These are phyloP conservation scores for Apiotrichum siamense DNA, from an alignment of 1,284 basidiomycete species.

Conservation along the genomic window DNA sequence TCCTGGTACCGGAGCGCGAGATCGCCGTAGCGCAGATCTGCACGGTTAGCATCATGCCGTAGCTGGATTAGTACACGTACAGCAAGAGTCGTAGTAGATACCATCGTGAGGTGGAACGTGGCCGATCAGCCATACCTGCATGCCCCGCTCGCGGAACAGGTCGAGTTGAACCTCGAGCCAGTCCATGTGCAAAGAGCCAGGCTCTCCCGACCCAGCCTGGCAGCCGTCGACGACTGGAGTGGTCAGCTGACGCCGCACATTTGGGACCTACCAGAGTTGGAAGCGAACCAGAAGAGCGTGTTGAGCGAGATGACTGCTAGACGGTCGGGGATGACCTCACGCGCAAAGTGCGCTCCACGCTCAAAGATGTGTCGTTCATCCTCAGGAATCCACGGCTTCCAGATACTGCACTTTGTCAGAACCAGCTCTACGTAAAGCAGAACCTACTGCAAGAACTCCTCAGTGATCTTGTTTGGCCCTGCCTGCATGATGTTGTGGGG, in stretches of 20 bases:
- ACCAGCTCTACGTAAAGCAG: not conserved
- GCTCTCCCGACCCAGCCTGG: conserved; percentile 56
- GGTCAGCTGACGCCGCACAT: not conserved
- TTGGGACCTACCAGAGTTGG: conserved; percentile 65
- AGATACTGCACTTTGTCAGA: conserved; percentile 56
- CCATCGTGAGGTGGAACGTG: conserved; percentile 62
- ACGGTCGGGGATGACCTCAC: conserved; percentile 70
- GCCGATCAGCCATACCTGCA: conserved; percentile 62
- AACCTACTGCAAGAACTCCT: conserved; percentile 62
- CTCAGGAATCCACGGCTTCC: conserved; percentile 77
- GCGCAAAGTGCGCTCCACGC: conserved; percentile 75
- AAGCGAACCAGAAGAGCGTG: conserved; percentile 87
- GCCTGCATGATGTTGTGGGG: conserved; percentile 57
- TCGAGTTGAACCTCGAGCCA: conserved; percentile 85
- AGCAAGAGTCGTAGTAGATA: conserved; percentile 77
- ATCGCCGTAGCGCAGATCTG: conserved; percentile 75
- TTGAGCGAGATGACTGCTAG: conserved; percentile 81
- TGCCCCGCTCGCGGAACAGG: conserved; percentile 62
- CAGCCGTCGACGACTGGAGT: conserved; percentile 56
- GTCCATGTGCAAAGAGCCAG: conserved; percentile 76
- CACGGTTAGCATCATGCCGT: conserved; percentile 7
- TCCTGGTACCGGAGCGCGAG: conserved; percentile 78
- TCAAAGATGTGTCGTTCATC: conserved; percentile 73
- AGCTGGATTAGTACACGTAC: conserved; percentile 19
- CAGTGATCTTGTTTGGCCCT: conserved; percentile 75